Conservation (phyloP, 2,329 filamentous ascomycete genomes). For the Cryphonectria radicalis region DNA sequence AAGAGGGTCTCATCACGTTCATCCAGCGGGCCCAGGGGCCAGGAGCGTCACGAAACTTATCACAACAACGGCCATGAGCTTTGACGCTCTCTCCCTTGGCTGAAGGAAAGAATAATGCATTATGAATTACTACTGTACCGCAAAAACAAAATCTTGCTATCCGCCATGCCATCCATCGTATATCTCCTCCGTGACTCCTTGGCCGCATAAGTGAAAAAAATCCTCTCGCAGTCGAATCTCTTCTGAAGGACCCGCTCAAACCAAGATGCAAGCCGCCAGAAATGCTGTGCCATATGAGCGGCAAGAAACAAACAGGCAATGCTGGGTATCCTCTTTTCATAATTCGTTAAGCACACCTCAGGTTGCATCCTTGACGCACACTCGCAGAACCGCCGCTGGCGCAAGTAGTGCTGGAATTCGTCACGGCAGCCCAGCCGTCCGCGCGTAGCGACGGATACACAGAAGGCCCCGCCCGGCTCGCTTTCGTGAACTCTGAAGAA, state of each 20-base stretch:
- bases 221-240: not conserved
- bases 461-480: not conserved
- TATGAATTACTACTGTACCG: not conserved
- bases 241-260: not conserved
- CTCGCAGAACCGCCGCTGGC: not conserved
- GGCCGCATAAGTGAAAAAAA: not conserved
- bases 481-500: not conserved
- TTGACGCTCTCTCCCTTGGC: no score
- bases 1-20: not conserved
- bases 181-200: not conserved
- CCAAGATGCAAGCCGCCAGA: not conserved
- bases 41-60: not conserved
- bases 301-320: not conserved
- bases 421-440: not conserved
- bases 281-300: not conserved
- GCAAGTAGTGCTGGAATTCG: not conserved
- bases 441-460: not conserved
- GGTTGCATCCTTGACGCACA: not conserved
- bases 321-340: constrained; percentile 4
- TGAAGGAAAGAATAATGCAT: not conserved
- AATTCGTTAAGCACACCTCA: not conserved
- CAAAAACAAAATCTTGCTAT: not conserved
- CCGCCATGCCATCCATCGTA: not conserved
- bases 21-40: not conserved
- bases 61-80: not conserved